Percentiles rank a stretch among this genome's conserved stretches.
phyloP scores from a whole-genome alignment of 1,139 yeast genomes.

The Eremothecium sinecaudum region DNA sequence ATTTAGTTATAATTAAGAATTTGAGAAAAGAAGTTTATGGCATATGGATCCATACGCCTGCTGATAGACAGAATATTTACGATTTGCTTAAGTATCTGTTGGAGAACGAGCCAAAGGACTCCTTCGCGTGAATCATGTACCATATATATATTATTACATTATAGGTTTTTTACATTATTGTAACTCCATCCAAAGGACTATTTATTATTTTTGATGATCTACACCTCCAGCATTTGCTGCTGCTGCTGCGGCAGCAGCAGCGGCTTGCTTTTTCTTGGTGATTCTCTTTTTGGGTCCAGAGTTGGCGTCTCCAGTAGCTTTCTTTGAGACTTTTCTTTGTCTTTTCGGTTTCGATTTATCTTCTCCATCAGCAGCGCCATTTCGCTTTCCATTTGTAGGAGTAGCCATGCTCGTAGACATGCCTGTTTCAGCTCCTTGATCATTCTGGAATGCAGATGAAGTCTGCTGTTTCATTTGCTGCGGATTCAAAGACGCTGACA shows the following conservation, averaged over 20 bases:
- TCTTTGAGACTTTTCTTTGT: conserved; percentile 25
- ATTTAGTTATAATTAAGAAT: conserved; percentile 69
- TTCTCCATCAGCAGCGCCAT: conserved; percentile 4
- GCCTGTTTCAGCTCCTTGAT: conserved; percentile 16
- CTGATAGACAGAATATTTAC: conserved; percentile 56
- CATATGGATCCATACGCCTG: conserved; percentile 75
- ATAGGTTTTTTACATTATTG: conserved; percentile 6
- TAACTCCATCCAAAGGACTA: neutral
- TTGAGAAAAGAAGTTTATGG: conserved; percentile 76
- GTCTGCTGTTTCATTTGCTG: conserved; percentile 30
- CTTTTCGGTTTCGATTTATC: conserved; percentile 25
- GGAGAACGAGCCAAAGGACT: conserved; percentile 29
- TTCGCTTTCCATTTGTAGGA: conserved; percentile 9
- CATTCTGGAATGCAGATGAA: conserved; percentile 12
- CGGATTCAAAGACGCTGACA: conserved; percentile 26
- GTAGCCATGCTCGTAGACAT: conserved; percentile 15
- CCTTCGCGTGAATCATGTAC: conserved; percentile 21
- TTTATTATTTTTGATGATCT: neutral
- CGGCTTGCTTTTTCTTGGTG: conserved; percentile 24
- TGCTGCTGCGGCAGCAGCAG: conserved; percentile 22
- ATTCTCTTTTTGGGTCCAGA: conserved; percentile 24
- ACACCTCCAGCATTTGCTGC: neutral
- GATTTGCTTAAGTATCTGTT: conserved; percentile 42
- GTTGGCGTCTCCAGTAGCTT: conserved; percentile 16
- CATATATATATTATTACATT: conserved; percentile 3